A percentile compares a stretch with the other conserved stretches of the same genome.
Evolutionary conservation across 208 protist species (phyloP).

Genomic region (Leishmania aethiopica): DNA sequence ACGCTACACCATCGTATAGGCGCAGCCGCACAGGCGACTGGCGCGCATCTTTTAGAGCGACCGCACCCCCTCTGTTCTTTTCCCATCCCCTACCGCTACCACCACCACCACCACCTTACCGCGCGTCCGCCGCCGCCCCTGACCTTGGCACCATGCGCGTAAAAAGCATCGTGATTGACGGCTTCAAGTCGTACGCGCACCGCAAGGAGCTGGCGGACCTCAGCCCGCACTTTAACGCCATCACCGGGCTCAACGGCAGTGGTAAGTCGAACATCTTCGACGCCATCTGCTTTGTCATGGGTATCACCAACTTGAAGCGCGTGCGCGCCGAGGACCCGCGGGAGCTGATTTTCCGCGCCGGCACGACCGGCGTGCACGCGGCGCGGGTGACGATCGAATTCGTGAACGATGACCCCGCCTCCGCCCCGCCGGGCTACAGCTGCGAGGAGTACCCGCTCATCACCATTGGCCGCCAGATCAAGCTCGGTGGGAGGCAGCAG

Average conservation of each 20-base stretch:
- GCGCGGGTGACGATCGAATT: constrained; percentile 99
- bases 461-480: constrained; percentile 97
- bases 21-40: neutral
- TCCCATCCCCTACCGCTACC: neutral
- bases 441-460: constrained; percentile 95
- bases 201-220: constrained; percentile 96
- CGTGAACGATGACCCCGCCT: constrained; percentile 96
- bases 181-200: constrained; percentile 99
- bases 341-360: constrained; percentile 99
- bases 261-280: constrained; percentile 99
- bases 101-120: neutral
- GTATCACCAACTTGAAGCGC: constrained; percentile 98
- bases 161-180: constrained; percentile 99
- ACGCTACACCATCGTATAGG: neutral
- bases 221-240: constrained; percentile 99
- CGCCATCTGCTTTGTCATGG: constrained; percentile 99
- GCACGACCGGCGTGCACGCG: constrained; percentile 99
- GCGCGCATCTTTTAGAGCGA: neutral
- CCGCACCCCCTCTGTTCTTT: neutral
- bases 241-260: constrained; percentile 99
- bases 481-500: constrained; percentile 97
- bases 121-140: neutral
- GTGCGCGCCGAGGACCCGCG: constrained; percentile 96
- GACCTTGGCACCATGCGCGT: constrained; percentile 94
- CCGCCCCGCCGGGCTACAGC: constrained; percentile 98